Evolutionary conservation across 2,329 filamentous ascomycete species (phyloP), one percentile per base, ranked within the genome.

Genomic region (Aspergillus ibericus): DNA sequence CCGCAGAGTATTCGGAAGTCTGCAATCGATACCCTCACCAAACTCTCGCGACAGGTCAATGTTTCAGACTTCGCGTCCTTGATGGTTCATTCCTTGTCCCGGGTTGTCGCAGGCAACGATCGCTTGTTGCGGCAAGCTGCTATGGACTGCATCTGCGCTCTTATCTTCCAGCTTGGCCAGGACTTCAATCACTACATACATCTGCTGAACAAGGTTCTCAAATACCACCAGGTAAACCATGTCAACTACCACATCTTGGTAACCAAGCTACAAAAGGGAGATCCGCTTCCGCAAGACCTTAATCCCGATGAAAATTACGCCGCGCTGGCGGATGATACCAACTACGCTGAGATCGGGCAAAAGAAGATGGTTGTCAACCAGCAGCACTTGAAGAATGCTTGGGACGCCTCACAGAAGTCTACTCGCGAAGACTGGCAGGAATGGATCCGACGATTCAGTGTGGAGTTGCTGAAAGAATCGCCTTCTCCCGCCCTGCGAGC

Each of bases 351-450:
- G 64, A 89, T 96, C 46, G 87, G 88, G 1, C 91, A 90, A 12
- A 97, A 96, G 81, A 98, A 98, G 76, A 83, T 98, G 34, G 92
- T 96, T 61, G 93, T 98, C 75, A 99, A 99, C 66, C 92, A 96
- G 52, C 93, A 98, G 63, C 96, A 99, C 80, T 81, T 99, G 20
- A 97, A 98, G 76, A 89, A 90, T 63, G 95, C 96, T 0, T 99
- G 95, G 95, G 95, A 98, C 68, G 95, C 96, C 0, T 92, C 89
- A 59, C 92, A 96, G 60, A 97, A 97, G 72, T 97, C 93, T 0
- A 99, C 95, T 9, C 92, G 93, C 68, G 95, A 99, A 72, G 95
- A 99, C 76, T 99, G 95, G 95, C 91, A 96, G 69, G 95, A 99
- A 75, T 99, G 95, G 95, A 92, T 99, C 77, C 87, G 96, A 61